Evolutionary conservation across 1,284 basidiomycete species (phyloP), one percentile per base, ranked within the genome.

Genomic region (Ustilago lituana): DNA sequence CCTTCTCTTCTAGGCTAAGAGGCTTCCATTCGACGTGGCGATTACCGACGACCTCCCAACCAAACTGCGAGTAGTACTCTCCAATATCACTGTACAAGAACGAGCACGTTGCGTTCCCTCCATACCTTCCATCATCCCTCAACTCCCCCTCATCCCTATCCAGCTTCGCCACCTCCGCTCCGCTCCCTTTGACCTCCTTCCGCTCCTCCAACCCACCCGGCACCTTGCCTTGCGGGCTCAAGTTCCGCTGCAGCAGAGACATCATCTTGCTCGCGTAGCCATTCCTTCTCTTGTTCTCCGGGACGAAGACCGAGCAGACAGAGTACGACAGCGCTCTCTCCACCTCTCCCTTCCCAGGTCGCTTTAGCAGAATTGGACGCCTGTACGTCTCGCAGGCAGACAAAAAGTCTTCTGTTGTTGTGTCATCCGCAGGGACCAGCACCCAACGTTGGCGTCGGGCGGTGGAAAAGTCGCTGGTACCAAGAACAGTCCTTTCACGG

Each of bases 11-110:
- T 1, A 26, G 14, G 14, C 29, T 22, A 26, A 50, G 46, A n/a
- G 51, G 60, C 19, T 43, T 39, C 69, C 69, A 72, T 31, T 64
- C 57, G 22, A 69, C 47, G 35, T 67, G 64, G 12, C 61, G 60
- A 20, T 55, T 52, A 3, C 61, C 64, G 0, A 55, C 55, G 1
- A 64, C 54, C n/a, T 51, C 45, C 69, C 69, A 73, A 2, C 87
- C 87, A 51, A 85, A 85, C 2, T 68, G 59, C 6, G 62, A 68
- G 77, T 90, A 90, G 76, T 88, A 88, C 0, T 83, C 73, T 3
- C 89, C 88, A 23, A 90, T 82, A 67, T 89, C 89, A 76, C 88
- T 89, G 80, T 87, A 90, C 5, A 90, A 82, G 10, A 85, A 85
- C 2, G 87, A 88, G 67, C 88, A 87, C 6, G 73, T 60, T 1